phyloP scores from a whole-genome alignment of 208 protist species.

The Tritrichomonas foetus region DNA sequence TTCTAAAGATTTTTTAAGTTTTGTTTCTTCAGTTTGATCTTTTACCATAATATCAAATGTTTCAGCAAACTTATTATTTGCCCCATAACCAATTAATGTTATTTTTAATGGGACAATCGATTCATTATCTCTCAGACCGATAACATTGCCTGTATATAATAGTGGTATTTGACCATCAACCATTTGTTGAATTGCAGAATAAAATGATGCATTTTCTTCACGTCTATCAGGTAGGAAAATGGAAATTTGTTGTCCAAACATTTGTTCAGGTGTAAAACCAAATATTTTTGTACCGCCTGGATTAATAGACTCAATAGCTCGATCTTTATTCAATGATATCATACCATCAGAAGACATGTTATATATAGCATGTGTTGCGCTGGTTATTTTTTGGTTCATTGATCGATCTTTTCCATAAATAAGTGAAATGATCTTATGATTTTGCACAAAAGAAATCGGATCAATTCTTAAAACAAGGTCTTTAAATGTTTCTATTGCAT shows the following conservation, averaged over 20 bases:
- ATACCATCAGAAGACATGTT: not conserved
- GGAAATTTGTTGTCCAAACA: not conserved
- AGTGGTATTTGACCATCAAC: not conserved
- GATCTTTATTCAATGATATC: not conserved
- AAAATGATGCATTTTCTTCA: not conserved
- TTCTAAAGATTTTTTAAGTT: not conserved
- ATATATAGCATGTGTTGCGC: not conserved
- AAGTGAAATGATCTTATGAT: not conserved
- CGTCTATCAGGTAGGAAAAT: not conserved
- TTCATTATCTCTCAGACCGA: not conserved
- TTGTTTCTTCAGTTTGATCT: slow-evolving; percentile 4
- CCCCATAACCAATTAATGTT: not conserved
- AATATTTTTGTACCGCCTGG: not conserved
- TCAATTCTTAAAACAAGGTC: not conserved
- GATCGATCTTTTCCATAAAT: not conserved
- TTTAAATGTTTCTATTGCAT: not conserved
- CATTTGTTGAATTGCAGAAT: not conserved
- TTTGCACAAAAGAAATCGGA: not conserved
- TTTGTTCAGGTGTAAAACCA: not conserved
- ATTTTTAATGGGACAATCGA: not conserved
- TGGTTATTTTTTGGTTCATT: not conserved
- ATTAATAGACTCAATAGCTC: not conserved
- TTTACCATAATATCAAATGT: not conserved
- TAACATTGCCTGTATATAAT: not conserved
- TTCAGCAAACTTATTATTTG: not conserved